A percentile compares a stretch with the other conserved stretches of the same genome.
Conservation (phyloP, 129 eudicot species). For the Glebionis coronaria region DNA sequence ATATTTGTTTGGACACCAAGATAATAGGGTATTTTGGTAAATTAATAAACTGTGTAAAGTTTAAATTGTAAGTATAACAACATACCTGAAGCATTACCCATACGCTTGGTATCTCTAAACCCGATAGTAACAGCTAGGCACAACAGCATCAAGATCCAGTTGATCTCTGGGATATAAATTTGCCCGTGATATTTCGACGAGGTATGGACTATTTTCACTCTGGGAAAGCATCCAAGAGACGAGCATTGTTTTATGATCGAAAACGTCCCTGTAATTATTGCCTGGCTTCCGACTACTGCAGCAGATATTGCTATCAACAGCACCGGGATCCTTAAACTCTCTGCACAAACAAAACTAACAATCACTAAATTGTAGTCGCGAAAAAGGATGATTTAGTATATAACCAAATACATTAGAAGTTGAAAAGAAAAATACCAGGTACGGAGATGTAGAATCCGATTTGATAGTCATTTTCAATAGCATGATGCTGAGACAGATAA, state of each 20-base stretch:
- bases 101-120: slow-evolving; percentile 78
- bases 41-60: neutral
- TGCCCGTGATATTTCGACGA: slow-evolving; percentile 88
- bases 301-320: slow-evolving; percentile 86
- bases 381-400: neutral
- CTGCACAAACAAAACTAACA: slow-evolving; percentile 29
- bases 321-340: slow-evolving; percentile 74
- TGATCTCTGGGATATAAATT: slow-evolving; percentile 91
- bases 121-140: slow-evolving; percentile 96
- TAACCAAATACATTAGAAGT: slow-evolving; percentile 4
- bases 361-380: slow-evolving; percentile 7
- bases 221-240: slow-evolving; percentile 88
- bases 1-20: neutral
- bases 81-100: slow-evolving; percentile 98
- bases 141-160: slow-evolving; percentile 86
- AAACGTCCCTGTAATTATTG: slow-evolving; percentile 96
- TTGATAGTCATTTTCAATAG: slow-evolving; percentile 38
- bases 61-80: too few species aligned
- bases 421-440: slow-evolving; percentile 52
- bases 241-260: slow-evolving; percentile 96
- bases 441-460: slow-evolving; percentile 97
- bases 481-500: slow-evolving; percentile 85
- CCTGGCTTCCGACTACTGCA: slow-evolving; percentile 99
- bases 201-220: slow-evolving; percentile 87
- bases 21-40: neutral